Base-by-base conservation (phyloP, 1,284 basidiomycete species). In the Stereum hirsutum region DNA sequence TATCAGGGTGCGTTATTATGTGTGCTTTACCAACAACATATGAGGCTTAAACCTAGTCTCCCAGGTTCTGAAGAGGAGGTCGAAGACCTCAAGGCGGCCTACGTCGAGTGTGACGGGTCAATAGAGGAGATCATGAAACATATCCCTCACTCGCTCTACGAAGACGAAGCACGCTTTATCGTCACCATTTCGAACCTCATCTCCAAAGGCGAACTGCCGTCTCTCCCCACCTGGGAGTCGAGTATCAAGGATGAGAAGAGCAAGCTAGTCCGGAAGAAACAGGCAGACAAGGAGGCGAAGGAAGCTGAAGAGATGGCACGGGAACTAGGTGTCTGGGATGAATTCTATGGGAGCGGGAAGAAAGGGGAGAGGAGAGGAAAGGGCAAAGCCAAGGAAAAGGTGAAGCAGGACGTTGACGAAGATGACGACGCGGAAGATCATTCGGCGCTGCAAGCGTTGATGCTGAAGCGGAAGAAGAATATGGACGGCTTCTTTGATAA, bases 321-420 rank as follows among this genome's bases (percentile, higher is more conserved):
- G 54, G 89, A 93, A 53, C 65, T 97, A 14, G 93, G 91, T 10
- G 87, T 96, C 6, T 93, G 90, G 85, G 92, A 96, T 46, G 91
- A 96, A 58, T 94, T 97, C 55, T 96, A 89, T 57, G 92, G 90
- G 1, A 78, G 67, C 47, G 90, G 86, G 4, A 85, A 84, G 63
- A 67, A 75, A 15, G 79, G 81, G 12, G 66, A 75, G 36, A 70
- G 80, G 46, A 78, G 76, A 54, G 65, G 65, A 34, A 79, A 78
- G 46, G 72, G 66, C 1, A 84, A 81, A 49, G 71, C 60, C 7
- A 70, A 69, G 48, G 63, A 47, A 15, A 62, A 61, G 39, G 53
- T 41, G 17, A 48, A 56, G 39, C 49, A 57, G 26, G 61, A 59
- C 21, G 62, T 60, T 7, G 69, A 63, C 14, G 69, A 60, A 2